These are phyloP conservation scores for Grosmannia huntii DNA, from an alignment of 2,329 filamentous ascomycete species.

Conservation along the genomic window DNA sequence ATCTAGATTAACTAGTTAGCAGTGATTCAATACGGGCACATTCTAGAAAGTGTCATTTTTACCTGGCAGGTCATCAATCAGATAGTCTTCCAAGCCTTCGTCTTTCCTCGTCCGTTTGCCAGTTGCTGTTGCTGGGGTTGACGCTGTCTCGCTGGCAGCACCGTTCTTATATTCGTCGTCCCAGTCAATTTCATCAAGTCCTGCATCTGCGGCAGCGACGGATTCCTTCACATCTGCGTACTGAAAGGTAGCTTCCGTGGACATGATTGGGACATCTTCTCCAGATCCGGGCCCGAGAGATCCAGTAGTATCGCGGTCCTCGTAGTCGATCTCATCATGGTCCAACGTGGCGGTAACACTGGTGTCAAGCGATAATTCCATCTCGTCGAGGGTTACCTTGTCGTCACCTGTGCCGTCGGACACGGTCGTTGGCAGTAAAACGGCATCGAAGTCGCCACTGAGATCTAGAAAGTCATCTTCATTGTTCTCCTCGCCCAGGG, in stretches of 20 bases:
- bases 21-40: neutral
- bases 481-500: neutral
- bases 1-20: constrained; percentile 17
- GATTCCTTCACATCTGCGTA: constrained; percentile 4
- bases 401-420: neutral
- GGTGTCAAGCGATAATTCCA: neutral
- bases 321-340: constrained; percentile 25
- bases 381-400: neutral
- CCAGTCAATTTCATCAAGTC: constrained; percentile 23
- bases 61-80: constrained; percentile 22
- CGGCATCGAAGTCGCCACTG: constrained; percentile 3
- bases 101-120: constrained; percentile 19
- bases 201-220: neutral
- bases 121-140: constrained; percentile 15
- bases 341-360: constrained; percentile 20
- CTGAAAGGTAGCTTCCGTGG: neutral
- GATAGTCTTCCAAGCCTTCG: constrained; percentile 10
- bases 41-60: neutral
- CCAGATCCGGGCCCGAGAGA: neutral
- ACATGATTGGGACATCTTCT: neutral
- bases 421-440: neutral
- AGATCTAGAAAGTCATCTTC: constrained; percentile 11
- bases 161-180: constrained; percentile 23
- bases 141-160: constrained; percentile 10
- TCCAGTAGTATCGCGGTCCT: constrained; percentile 8